phyloP scores from a whole-genome alignment of 371 early-diverging fungal genomes.

The Mucor circinelloides region DNA sequence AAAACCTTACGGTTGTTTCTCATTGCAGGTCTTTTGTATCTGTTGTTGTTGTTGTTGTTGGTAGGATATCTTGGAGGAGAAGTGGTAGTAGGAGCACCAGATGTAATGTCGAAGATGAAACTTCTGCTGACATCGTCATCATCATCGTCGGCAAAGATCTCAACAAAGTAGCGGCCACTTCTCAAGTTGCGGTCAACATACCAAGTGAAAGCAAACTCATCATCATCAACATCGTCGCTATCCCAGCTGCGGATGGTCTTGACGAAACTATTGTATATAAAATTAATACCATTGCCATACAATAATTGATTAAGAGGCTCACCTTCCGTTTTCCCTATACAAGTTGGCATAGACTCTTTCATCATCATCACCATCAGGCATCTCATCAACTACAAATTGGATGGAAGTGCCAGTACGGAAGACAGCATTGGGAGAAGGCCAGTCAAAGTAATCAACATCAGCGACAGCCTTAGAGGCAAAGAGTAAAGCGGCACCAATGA shows the following conservation, averaged over 20 bases:
- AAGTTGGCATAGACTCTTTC: slow-evolving; percentile 17
- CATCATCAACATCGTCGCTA: slow-evolving; percentile 4
- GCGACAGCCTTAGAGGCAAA: slow-evolving; percentile 13
- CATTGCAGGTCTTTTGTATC: not conserved
- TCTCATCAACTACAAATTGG: slow-evolving; percentile 17
- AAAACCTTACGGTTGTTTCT: not conserved
- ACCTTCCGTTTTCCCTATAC: slow-evolving; percentile 14
- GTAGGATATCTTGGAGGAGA: not conserved
- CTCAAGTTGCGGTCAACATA: slow-evolving; percentile 5
- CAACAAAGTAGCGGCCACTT: slow-evolving; percentile 19
- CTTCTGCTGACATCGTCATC: slow-evolving; percentile 14
- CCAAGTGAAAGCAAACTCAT: slow-evolving; percentile 15
- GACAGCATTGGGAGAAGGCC: not conserved
- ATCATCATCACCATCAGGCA: slow-evolving; percentile 16
- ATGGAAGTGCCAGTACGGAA: slow-evolving; percentile 10
- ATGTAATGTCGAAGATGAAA: not conserved
- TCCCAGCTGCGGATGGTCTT: slow-evolving; percentile 9
- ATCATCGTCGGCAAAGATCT: slow-evolving; percentile 14
- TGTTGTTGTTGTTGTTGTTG: not conserved
- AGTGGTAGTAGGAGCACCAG: not conserved
- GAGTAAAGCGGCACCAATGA: slow-evolving; percentile 4
- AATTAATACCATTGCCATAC: not conserved
- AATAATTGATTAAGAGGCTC: not conserved
- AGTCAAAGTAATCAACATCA: slow-evolving; percentile 14
- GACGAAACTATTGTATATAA: not conserved